Conservation (phyloP, 179 eudicot species). For the Vitellaria paradoxa region DNA sequence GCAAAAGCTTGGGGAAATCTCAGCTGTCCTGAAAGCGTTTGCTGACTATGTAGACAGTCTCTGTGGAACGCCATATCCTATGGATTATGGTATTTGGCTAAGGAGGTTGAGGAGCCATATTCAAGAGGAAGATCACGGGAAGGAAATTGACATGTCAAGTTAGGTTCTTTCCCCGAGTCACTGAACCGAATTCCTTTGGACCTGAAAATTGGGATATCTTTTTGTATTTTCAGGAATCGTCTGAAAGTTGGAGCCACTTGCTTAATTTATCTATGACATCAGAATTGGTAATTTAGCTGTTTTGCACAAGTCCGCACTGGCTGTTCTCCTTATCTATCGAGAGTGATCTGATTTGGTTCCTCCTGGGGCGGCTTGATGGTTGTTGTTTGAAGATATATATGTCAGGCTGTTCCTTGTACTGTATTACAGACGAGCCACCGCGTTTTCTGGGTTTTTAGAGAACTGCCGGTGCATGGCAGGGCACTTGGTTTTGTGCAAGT, state of each 20-base stretch:
- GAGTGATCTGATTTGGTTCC: too few species aligned
- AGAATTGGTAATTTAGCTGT: too few species aligned
- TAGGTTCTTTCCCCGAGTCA: conserved; percentile 16
- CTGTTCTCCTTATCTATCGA: too few species aligned
- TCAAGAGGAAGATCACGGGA: conserved; percentile 64
- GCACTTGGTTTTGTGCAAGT: not conserved
- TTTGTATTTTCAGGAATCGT: conserved; percentile 6
- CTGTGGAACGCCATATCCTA: conserved; percentile 86
- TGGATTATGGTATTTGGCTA: conserved; percentile 73
- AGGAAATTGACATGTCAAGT: conserved; percentile 53
- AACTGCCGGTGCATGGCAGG: not conserved
- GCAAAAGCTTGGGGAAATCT: conserved; percentile 79
- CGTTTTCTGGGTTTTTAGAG: too few species aligned
- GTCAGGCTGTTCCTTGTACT: too few species aligned
- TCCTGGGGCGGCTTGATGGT: too few species aligned
- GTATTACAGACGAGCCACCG: too few species aligned
- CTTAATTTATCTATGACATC: conserved; percentile 11
- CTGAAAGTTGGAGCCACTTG: conserved; percentile 14
- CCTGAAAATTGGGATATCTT: not conserved
- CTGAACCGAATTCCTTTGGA: not conserved
- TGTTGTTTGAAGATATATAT: too few species aligned
- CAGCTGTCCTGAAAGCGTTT: conserved; percentile 83
- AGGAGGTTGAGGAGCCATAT: conserved; percentile 68
- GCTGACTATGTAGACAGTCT: conserved; percentile 91
- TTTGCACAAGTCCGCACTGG: too few species aligned